Percentiles rank a stretch among this genome's conserved stretches.
Conservation (phyloP, 176 grass and related monocot genomes). For the Lolium rigidum region DNA sequence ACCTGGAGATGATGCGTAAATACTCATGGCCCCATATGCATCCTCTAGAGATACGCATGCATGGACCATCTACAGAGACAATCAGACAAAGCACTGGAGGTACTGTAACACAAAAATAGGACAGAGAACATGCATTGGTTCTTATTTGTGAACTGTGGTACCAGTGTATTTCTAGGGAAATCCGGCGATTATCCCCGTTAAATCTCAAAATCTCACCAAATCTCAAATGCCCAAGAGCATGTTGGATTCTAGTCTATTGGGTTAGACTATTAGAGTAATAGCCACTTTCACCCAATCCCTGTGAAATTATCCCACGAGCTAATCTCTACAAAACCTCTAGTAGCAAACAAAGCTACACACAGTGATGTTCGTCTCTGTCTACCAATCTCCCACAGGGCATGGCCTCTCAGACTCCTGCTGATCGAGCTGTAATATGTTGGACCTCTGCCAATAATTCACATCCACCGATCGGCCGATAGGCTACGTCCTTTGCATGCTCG, state of each 20-base stretch:
- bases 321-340: too few species aligned
- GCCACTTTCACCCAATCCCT: too few species aligned
- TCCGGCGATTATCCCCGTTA: too few species aligned
- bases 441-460: slow-evolving; percentile 4
- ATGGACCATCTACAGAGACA: neutral
- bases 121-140: neutral
- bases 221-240: too few species aligned
- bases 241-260: too few species aligned
- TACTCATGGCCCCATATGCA: neutral
- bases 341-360: too few species aligned
- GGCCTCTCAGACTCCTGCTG: neutral
- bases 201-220: too few species aligned
- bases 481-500: neutral
- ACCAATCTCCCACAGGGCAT: too few species aligned
- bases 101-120: neutral
- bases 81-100: neutral
- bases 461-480: neutral
- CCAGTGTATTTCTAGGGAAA: too few species aligned
- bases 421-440: slow-evolving; percentile 13
- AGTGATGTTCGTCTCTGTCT: neutral
- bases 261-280: too few species aligned
- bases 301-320: too few species aligned
- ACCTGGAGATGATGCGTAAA: neutral
- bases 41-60: neutral
- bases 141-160: too few species aligned